Conservation (phyloP, 2,329 filamentous ascomycete species). For the Pseudogymnoascus sp. region DNA sequence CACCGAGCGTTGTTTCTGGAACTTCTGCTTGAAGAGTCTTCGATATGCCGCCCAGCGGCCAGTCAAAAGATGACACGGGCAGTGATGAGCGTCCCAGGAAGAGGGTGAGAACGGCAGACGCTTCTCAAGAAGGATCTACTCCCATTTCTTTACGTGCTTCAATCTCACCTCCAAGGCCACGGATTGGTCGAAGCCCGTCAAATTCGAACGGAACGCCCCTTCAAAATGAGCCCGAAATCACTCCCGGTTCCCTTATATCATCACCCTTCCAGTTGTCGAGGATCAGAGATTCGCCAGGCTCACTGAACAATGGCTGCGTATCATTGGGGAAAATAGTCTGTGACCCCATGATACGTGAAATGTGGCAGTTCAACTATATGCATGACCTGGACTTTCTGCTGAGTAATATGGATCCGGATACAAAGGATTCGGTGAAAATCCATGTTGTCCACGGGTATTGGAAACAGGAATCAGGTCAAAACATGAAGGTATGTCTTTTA, state of each 20-base stretch:
- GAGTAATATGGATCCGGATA: constrained; percentile 45
- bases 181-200: not conserved
- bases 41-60: constrained; percentile 2
- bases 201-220: not conserved
- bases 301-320: constrained; percentile 48
- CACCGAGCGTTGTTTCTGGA: not conserved
- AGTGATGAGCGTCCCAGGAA: constrained; percentile 21
- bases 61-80: constrained; percentile 18
- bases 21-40: not conserved
- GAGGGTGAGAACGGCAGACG: constrained; percentile 19
- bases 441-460: constrained; percentile 56
- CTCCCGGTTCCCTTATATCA: constrained; percentile 15
- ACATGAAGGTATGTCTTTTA: constrained; percentile 20
- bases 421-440: constrained; percentile 42
- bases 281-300: constrained; percentile 43
- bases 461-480: constrained; percentile 54
- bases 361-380: constrained; percentile 48
- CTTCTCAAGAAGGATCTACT: constrained; percentile 5
- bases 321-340: constrained; percentile 49
- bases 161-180: constrained; percentile 23
- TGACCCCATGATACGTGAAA: constrained; percentile 47
- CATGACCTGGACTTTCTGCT: constrained; percentile 52
- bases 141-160: constrained; percentile 19
- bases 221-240: not conserved
- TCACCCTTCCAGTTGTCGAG: constrained; percentile 53